Conservation (phyloP, 1,284 basidiomycete species). For the Cystobasidium slooffiae region DNA sequence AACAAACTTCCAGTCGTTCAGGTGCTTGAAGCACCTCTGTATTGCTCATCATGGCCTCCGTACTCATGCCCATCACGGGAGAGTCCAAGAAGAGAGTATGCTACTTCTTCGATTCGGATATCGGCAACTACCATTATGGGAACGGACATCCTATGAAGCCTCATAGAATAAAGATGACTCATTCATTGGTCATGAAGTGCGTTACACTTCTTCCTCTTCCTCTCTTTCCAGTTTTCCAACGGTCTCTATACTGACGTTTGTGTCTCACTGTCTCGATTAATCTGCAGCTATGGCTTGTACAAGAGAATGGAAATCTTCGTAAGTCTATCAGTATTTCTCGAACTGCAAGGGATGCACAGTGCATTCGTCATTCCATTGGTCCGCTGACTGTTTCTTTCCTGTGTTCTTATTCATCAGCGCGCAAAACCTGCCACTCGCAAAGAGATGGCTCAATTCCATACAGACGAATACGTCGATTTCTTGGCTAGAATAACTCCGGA, state of each 20-base stretch:
- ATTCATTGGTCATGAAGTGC: constrained; percentile 95
- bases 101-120: constrained; percentile 77
- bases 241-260: background rate
- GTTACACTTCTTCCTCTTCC: background rate
- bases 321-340: constrained; percentile 54
- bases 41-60: constrained; percentile 25
- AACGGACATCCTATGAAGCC: constrained; percentile 77
- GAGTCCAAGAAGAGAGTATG: constrained; percentile 49
- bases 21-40: no score
- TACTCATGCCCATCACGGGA: constrained; percentile 42
- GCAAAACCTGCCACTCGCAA: constrained; percentile 99
- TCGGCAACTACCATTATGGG: constrained; percentile 51
- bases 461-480: constrained; percentile 92
- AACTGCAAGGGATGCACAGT: no score
- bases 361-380: background rate
- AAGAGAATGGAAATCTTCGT: constrained; percentile 98
- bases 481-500: constrained; percentile 79
- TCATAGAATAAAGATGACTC: constrained; percentile 95
- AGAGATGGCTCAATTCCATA: constrained; percentile 95
- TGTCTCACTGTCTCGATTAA: background rate
- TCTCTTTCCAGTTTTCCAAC: background rate
- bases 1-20: background rate
- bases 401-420: constrained; percentile 64
- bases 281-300: constrained; percentile 63
- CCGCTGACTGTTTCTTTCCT: constrained; percentile 8